phyloP scores from a whole-genome alignment of 805 yeast genomes.

The Maudiozyma turicensis region DNA sequence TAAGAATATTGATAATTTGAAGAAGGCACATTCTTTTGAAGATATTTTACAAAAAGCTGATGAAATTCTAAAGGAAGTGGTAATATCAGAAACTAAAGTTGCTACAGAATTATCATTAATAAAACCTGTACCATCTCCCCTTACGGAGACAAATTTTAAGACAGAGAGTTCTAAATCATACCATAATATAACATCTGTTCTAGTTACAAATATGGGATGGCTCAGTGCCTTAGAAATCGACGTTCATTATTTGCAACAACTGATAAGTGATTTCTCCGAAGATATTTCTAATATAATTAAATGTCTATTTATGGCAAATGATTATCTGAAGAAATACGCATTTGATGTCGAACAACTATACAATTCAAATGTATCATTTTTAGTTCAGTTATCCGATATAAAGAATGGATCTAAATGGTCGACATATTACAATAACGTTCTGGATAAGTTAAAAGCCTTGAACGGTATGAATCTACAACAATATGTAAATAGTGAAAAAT shows the following conservation, averaged over 20 bases:
- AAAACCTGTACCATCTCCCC: constrained; percentile 27
- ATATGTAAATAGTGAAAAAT: constrained; percentile 9
- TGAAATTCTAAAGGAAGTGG: neutral
- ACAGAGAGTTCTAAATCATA: neutral
- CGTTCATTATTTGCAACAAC: constrained; percentile 27
- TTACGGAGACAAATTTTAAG: neutral
- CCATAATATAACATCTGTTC: constrained; percentile 25
- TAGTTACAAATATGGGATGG: constrained; percentile 46
- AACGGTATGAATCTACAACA: constrained; percentile 7
- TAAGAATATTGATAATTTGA: no score
- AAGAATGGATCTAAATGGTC: constrained; percentile 37
- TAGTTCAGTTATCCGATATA: constrained; percentile 33
- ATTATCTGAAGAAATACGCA: constrained; percentile 41
- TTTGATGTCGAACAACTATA: constrained; percentile 41
- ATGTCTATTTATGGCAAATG: constrained; percentile 38
- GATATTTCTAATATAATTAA: constrained; percentile 37
- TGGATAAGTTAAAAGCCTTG: constrained; percentile 8
- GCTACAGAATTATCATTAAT: constrained; percentile 6
- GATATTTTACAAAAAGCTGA: neutral
- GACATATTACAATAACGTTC: constrained; percentile 21
- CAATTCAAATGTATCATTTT: constrained; percentile 30
- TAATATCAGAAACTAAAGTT: neutral
- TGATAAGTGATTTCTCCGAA: constrained; percentile 20
- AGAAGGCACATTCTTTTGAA: neutral
- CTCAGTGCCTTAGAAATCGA: constrained; percentile 38